phyloP scores from a whole-genome alignment of 257 asterid species.

The Lavandula angustifolia region DNA sequence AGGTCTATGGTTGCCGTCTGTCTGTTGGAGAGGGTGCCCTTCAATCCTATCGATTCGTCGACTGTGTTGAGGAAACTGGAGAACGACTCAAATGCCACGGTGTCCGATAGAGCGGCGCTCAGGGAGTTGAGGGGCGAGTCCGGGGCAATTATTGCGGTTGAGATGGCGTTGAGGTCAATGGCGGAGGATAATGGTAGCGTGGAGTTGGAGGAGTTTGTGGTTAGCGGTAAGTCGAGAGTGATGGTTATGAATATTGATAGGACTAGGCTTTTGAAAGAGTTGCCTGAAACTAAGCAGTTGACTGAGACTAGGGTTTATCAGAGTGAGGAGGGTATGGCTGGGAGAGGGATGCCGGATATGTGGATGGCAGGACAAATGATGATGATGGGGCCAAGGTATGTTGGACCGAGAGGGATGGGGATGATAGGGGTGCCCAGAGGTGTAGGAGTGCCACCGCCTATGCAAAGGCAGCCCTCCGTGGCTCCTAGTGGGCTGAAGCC shows the following conservation, averaged over 20 bases:
- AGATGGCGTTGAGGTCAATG: slow-evolving; percentile 88
- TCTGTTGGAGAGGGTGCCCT: slow-evolving; percentile 83
- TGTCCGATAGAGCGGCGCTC: slow-evolving; percentile 67
- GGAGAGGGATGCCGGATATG: slow-evolving; percentile 59
- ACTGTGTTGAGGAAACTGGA: slow-evolving; percentile 83
- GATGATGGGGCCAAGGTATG: slow-evolving; percentile 68
- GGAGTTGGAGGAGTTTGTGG: slow-evolving; percentile 79
- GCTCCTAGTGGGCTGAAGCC: slow-evolving; percentile 63
- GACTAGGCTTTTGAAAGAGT: slow-evolving; percentile 72
- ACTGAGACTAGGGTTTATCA: slow-evolving; percentile 44
- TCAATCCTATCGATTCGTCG: slow-evolving; percentile 70
- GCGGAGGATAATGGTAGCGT: slow-evolving; percentile 88
- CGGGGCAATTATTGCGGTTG: slow-evolving; percentile 74
- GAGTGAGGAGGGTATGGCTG: slow-evolving; percentile 42
- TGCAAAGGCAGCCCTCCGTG: slow-evolving; percentile 70
- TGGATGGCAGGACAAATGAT: slow-evolving; percentile 63
- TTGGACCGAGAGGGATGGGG: slow-evolving; percentile 77
- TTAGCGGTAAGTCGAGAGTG: slow-evolving; percentile 79
- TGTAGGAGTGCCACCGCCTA: slow-evolving; percentile 86
- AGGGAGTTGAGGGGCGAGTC: slow-evolving; percentile 89
- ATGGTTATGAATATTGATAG: slow-evolving; percentile 86
- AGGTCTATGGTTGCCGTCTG: slow-evolving; percentile 92
- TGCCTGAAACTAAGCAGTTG: slow-evolving; percentile 76
- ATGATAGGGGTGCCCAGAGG: slow-evolving; percentile 91
- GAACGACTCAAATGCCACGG: slow-evolving; percentile 60